Evolutionary conservation across 768 basidiomycete species (phyloP).

Genomic region (Tricholoma matsutake): DNA sequence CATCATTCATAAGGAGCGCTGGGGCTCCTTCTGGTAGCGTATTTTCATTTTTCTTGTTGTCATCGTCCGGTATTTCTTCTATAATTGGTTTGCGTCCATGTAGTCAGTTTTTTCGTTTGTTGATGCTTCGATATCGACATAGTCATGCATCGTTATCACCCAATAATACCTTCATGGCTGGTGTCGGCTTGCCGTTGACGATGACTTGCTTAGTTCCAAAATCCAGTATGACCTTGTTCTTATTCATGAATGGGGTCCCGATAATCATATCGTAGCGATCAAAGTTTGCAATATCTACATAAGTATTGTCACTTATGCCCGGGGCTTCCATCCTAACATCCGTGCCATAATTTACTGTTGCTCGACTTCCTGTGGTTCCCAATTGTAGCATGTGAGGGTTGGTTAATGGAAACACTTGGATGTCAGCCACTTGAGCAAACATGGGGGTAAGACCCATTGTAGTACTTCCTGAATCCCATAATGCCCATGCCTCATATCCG

Average conservation of each 20-base stretch:
- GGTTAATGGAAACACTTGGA: constrained; percentile 8
- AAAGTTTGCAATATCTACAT: constrained; percentile 35
- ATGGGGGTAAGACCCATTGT: constrained; percentile 15
- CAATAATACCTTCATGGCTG: too few species aligned
- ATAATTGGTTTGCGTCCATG: too few species aligned
- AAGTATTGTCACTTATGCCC: background rate
- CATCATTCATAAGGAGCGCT: too few species aligned
- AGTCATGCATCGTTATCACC: too few species aligned
- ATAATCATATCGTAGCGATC: constrained; percentile 13
- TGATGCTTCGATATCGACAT: too few species aligned
- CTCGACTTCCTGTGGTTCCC: constrained; percentile 28
- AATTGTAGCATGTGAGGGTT: constrained; percentile 26
- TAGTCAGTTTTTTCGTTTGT: too few species aligned
- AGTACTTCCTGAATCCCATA: constrained; percentile 23
- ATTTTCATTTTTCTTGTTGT: background rate
- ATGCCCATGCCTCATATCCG: constrained; percentile 13
- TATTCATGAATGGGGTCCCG: too few species aligned
- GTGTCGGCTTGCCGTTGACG: too few species aligned
- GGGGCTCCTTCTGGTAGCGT: background rate
- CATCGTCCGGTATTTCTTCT: background rate
- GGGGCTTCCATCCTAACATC: background rate
- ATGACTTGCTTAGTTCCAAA: too few species aligned
- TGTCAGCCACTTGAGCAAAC: constrained; percentile 8
- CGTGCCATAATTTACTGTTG: too few species aligned
- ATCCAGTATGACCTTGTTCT: too few species aligned